These are phyloP conservation scores for Pythium dissimile DNA, from an alignment of 352 stramenopile species.

Conservation along the genomic window DNA sequence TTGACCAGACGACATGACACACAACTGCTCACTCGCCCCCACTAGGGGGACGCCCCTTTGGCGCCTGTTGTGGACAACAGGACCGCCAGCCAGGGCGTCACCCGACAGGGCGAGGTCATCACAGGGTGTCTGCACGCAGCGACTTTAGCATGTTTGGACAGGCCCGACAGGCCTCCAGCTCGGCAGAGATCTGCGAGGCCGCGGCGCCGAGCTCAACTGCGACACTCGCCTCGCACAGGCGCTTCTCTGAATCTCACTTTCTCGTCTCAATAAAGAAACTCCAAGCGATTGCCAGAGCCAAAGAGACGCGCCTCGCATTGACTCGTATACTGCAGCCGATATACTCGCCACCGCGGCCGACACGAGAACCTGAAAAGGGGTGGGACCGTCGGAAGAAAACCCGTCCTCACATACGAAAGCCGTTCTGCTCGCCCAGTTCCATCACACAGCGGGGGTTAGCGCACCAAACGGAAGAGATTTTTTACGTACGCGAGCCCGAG, in stretches of 20 bases:
- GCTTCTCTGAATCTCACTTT: no score
- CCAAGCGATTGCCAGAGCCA: no score
- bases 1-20: conserved; percentile 74
- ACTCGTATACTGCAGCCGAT: no score
- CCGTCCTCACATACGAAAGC: conserved; percentile 19
- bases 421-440: conserved; percentile 8
- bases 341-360: no score
- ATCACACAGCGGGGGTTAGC: conserved; percentile 6
- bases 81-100: no score
- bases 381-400: neutral
- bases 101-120: conserved; percentile 24
- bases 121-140: conserved; percentile 86
- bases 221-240: no score
- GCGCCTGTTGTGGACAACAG: no score
- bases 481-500: conserved; percentile 93
- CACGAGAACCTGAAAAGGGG: no score
- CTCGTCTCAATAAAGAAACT: no score
- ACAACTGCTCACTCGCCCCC: conserved; percentile 27
- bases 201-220: no score
- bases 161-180: conserved; percentile 12
- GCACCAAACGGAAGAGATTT: neutral
- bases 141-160: conserved; percentile 89
- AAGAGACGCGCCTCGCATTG: no score
- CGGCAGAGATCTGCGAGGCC: no score
- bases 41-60: neutral